A percentile compares a stretch with the other conserved stretches of the same genome.
Conservation (phyloP, 306 rosid genomes). For the Coriaria nepalensis region DNA sequence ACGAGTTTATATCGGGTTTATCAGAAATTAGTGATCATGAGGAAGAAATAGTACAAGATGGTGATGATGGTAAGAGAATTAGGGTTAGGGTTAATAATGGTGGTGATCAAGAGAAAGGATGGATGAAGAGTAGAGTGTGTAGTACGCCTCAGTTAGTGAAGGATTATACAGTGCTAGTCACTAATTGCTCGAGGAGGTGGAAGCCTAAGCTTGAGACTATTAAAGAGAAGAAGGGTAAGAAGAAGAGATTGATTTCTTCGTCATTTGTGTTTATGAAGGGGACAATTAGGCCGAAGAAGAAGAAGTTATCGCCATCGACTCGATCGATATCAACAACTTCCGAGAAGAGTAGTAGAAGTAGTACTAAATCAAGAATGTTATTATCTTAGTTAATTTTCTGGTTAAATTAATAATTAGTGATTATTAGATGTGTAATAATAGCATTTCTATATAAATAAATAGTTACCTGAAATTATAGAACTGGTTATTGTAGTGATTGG, state of each 20-base stretch:
- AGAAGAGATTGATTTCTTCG: conserved; percentile 15
- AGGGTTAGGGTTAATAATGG: no score
- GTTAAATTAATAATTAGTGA: no score
- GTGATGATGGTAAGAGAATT: not conserved
- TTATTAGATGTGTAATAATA: no score
- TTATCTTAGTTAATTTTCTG: no score
- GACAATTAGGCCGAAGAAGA: no score
- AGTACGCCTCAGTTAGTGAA: conserved; percentile 25
- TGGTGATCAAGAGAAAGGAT: not conserved
- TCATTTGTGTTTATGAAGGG: not conserved
- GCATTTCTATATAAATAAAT: no score
- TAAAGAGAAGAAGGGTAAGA: conserved; percentile 8
- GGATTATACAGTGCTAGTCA: conserved; percentile 25
- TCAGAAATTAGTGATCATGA: conserved; percentile 6
- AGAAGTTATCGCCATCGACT: no score
- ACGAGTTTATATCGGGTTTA: conserved; percentile 28
- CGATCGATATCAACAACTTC: no score
- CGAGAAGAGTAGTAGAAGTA: no score
- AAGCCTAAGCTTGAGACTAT: conserved; percentile 31
- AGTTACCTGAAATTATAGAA: no score
- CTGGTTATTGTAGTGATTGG: no score
- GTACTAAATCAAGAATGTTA: no score
- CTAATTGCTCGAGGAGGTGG: conserved; percentile 14
- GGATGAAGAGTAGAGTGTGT: conserved; percentile 7
- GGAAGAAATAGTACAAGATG: not conserved